Base-by-base conservation (phyloP, 2,329 filamentous ascomycete species). In the Alternaria angustiovoidea region DNA sequence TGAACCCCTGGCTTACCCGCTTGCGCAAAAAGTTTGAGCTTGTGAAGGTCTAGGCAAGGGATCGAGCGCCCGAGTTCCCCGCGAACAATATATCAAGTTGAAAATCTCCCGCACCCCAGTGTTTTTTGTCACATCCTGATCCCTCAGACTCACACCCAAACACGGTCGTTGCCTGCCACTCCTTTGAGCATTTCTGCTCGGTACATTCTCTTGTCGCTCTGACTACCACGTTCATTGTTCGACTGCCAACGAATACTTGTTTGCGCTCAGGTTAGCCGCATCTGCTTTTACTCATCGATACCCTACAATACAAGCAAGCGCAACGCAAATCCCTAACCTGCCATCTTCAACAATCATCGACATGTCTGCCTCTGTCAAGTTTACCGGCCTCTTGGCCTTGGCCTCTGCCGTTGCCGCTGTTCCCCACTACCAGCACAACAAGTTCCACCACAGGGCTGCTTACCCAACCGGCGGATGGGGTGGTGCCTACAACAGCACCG, bases 321-420 rank as follows among this genome's bases (percentile, higher is more conserved):
- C 47, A 51, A 34, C 48, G 48, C 47, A 46, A n/a, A 54, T 49
- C 9, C 46, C 38, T 26, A 49, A 49, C 46, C 46, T 49, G 46
- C 22, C 9, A 49, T 36, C 18, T 51, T 38, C 22, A 46, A 55
- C 59, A 62, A 70, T 72, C 26, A 62, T 71, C 73, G 70, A 69
- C 42, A 77, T 77, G 74, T 74, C 74, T 62, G 62, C 73, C 63
- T 69, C 69, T 58, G 74, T 75, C 63, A 75, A 79, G 66, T 68
- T 83, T 65, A 77, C 57, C n/a, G 42, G 75, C 63, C 72, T 82
- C 61, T 69, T 83, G 77, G 79, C 80, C 51, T 73, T 83, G 61
- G 75, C 77, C 61, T 75, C 76, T 58, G 70, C 75, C 51, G 80
- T 75, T 59, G 72, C 79, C 20, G 80, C 80, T 53, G 65, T 76